Evolutionary conservation across 306 rosid species (phyloP), one percentile per base, ranked within the genome.

Genomic region (Morella rubra): DNA sequence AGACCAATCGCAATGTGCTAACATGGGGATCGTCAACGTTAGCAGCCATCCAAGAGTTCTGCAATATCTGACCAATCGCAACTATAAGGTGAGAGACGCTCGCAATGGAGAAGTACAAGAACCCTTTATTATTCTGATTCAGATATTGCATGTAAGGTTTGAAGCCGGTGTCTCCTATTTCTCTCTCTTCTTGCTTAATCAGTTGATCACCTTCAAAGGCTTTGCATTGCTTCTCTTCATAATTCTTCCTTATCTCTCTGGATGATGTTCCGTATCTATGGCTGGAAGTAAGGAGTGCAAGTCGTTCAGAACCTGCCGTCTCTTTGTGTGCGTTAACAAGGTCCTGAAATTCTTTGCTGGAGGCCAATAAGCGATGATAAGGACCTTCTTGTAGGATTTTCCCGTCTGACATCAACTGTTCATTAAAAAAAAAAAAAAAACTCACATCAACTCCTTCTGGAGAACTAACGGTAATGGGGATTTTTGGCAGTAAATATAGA

Each of bases 271-370:
- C 67, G 11, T 16, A 18, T 62, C 58, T 78, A 13, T 12, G 20
- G 3, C 69, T 6, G 64, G 65, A 74, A 62, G 66, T n/a, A 27
- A 60, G 45, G 20, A 58, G 64, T 10, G 7, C 70, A 51, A 56
- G 82, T 54, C 49, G 78, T 14, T 79, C 61, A 22, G 85, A 82
- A 60, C 87, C 81, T 41, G 82, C 73, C 52, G 86, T 82, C 59
- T 82, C 84, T 59, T 84, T 86, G 76, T 87, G 86, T 71, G 90
- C 89, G 79, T 81, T 84, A 67, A 90, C 91, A 56, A 90, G 90
- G 74, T 90, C 85, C 24, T 80, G 85, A 82, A 90, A 87, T 72
- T 90, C 90, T 60, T 72, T 54, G 80, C 85, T 76, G 47, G 89
- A 74, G 46, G 69, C 54, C 74, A 90, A 47, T 16, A 87, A 77